Evolutionary conservation across 2,329 filamentous ascomycete genomes (phyloP), one percentile per base, ranked within the genome.

Genomic region (Fusarium bulbicola): DNA sequence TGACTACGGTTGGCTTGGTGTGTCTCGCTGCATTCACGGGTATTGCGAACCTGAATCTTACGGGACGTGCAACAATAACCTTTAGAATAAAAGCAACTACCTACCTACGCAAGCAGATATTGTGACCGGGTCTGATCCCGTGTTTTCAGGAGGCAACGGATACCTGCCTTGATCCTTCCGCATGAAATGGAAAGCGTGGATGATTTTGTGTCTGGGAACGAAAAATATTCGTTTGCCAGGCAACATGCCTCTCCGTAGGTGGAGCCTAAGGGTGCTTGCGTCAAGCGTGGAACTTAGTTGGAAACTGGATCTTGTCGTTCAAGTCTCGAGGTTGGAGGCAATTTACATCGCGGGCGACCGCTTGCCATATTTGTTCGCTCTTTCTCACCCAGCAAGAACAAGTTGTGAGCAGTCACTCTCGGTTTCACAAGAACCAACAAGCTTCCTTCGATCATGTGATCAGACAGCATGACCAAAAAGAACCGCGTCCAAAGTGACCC

Each of bases 391-490:
- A 43, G 49, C 65, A 65, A 54, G 59, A 65, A 53, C 67, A 34
- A 58, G 47, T 53, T 64, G 68, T 75, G 74, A 74, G 71, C 59
- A 62, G 73, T 67, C 76, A 72, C 60, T 54, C 68, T 68, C 32
- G 53, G 57, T 52, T 65, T 66, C 64, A 59, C 60, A 59, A 68
- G 59, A 45, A 52, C 66, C 60, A 70, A 64, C 66, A 72, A 54
- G 58, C 43, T 36, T 58, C 62, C 14, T 60, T 57, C 58, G 73
- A 78, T 77, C 76, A 77, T 77, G 74, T 78, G 76, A 77, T 77
- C 73, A 70, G 28, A 34, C 60, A 61, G 65, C 62, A 67, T 46
- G 66, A 56, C 65, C 56, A 49, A 68, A 61, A 56, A 50, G 37
- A 28, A 50, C 56, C 26, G 28, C 36, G 45, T 56, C 63, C 63